These are phyloP conservation scores for Lodderomyces elongisporus DNA, from an alignment of 1,139 yeast genomes.

Conservation along the genomic window DNA sequence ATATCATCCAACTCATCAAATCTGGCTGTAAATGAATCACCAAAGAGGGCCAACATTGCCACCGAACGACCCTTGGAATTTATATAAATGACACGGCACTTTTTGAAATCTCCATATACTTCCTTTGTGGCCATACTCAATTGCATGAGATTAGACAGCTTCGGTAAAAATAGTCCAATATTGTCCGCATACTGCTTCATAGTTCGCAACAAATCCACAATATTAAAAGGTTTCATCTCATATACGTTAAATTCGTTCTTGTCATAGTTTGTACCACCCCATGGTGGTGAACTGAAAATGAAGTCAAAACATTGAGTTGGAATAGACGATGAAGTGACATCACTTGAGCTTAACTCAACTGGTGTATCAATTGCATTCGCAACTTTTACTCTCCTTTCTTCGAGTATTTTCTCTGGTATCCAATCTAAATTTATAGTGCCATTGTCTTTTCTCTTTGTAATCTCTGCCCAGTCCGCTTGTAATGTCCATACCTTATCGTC, in stretches of 20 bases:
- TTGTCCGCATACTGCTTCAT: conserved; percentile 43
- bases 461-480: conserved; percentile 53
- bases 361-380: neutral
- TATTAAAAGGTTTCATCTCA: conserved; percentile 44
- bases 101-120: conserved; percentile 36
- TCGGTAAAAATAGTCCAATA: conserved; percentile 72
- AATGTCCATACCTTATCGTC: conserved; percentile 42
- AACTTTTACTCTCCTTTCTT: conserved; percentile 3
- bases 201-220: conserved; percentile 41
- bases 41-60: conserved; percentile 61
- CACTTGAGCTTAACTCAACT: too few relatives aligned
- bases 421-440: conserved; percentile 8
- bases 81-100: conserved; percentile 46
- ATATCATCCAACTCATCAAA: conserved; percentile 9
- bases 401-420: conserved; percentile 11
- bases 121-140: conserved; percentile 42
- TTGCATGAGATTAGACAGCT: conserved; percentile 60
- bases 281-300: conserved; percentile 85
- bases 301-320: conserved; percentile 47
- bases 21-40: conserved; percentile 19
- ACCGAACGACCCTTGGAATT: conserved; percentile 40
- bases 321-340: neutral
- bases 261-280: conserved; percentile 87
- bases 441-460: conserved; percentile 20
- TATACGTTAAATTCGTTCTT: conserved; percentile 41